Base-by-base conservation (phyloP, 2,329 filamentous ascomycete genomes). In the Alternaria gansuensis region DNA sequence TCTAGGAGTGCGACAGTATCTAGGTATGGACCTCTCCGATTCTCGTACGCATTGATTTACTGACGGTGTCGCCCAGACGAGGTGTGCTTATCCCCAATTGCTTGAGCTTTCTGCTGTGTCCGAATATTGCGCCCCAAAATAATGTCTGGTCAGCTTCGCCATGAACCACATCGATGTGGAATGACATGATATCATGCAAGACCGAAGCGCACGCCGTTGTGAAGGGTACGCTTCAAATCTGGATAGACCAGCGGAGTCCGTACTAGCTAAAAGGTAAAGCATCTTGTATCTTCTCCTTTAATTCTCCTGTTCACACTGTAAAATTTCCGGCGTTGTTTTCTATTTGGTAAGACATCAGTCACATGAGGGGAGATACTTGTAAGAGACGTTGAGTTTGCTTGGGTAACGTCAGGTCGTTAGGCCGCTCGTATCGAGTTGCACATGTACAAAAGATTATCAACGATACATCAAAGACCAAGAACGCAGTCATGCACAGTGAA, bases 1-100 rank as follows among this genome's bases (percentile, higher is more conserved):
- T 62, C 40, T 64, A 67, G 63, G 48, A 49, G 51, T 36, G 50
- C 41, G 41, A 54, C n/a, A 31, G 21, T 36, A 51, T 46, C 21
- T 34, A 56, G 57, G 57, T 59, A 59, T n/a, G 45, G n/a, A n/a
- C 34, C 26, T 43, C 28, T 24, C 21, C 23, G 10, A 21, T 11
- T 21, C n/a, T 14, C 21, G 3, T 41, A 21, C 31, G 21, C 26
- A 3, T 33, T 23, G 21, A 13, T 13, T 40, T n/a, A 51, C 51
- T 62, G 36, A 62, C 56, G 23, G 24, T 51, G 23, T 29, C 9
- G 24, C 31, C 6, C 43, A 57, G 53, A 60, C 37, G 46, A 63
- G 50, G 45, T 60, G 43, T 60, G 50, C 51, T 51, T 36, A 26
- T 36, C 50, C 53, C 46, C 45, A 48, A 29, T 11, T n/a, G 24